Percentiles rank a stretch among this genome's conserved stretches.
Conservation (phyloP, 2,329 filamentous ascomycete genomes). For the Magnaporthiopsis incrustans region DNA sequence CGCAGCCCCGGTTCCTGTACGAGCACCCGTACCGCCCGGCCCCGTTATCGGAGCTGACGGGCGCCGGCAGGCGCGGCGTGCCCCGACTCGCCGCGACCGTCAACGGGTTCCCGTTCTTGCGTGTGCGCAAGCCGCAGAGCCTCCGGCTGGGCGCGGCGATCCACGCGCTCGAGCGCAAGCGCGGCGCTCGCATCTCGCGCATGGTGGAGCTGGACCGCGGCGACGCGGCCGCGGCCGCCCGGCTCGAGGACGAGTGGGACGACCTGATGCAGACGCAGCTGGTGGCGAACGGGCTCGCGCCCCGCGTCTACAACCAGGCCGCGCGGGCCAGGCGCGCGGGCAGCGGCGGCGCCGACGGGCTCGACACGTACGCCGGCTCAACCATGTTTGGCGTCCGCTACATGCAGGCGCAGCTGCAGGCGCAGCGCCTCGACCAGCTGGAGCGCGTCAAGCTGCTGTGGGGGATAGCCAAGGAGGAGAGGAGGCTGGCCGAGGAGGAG, state of each 20-base stretch:
- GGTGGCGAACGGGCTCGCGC: constrained; percentile 25
- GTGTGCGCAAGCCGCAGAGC: constrained; percentile 59
- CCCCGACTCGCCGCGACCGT: constrained; percentile 48
- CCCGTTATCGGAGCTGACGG: constrained; percentile 34
- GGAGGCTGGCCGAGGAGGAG: constrained; percentile 22
- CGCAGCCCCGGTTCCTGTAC: constrained; percentile 35
- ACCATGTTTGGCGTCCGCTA: constrained; percentile 14
- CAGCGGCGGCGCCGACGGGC: constrained; percentile 4
- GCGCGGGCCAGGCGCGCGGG: constrained; percentile 15
- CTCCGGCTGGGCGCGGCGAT: constrained; percentile 49
- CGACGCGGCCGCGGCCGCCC: constrained; percentile 16
- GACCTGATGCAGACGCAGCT: constrained; percentile 26
- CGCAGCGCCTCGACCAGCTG: constrained; percentile 28
- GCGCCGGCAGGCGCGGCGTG: constrained; percentile 38
- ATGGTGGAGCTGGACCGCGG: constrained; percentile 32
- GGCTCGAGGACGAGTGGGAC: constrained; percentile 44
- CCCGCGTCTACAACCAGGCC: constrained; percentile 24
- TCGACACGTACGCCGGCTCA: constrained; percentile 22
- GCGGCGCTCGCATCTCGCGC: constrained; percentile 31
- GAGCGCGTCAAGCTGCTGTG: constrained; percentile 33
- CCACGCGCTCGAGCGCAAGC: constrained; percentile 37
- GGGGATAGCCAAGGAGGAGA: constrained; percentile 32
- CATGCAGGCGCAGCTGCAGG: constrained; percentile 22
- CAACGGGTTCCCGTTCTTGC: constrained; percentile 54
- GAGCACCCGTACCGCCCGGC: constrained; percentile 36